These are phyloP conservation scores for Tolypocladium tundrense DNA, from an alignment of 2,329 filamentous ascomycete genomes.

Conservation along the genomic window DNA sequence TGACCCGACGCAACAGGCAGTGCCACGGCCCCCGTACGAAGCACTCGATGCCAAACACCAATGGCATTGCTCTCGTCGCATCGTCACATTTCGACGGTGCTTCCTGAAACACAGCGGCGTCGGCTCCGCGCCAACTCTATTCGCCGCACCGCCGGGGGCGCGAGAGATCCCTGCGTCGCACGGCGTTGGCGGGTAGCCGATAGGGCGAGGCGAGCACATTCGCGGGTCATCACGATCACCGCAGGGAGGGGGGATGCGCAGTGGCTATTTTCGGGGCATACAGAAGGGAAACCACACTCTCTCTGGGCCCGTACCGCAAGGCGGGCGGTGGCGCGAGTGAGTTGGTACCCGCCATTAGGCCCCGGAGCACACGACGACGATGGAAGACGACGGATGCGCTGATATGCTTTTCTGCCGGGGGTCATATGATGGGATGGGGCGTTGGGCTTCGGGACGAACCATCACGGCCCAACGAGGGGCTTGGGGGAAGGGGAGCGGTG, in stretches of 20 bases:
- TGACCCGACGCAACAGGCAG: not conserved
- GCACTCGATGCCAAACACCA: not conserved
- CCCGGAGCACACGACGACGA: not conserved
- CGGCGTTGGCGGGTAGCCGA: not conserved
- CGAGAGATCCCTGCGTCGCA: not conserved
- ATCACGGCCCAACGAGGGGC: not conserved
- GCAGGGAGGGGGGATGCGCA: not conserved
- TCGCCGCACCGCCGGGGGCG: not conserved
- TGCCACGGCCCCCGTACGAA: not conserved
- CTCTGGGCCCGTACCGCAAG: not conserved
- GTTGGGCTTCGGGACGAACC: not conserved
- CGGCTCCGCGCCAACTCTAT: not conserved
- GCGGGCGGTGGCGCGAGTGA: not conserved
- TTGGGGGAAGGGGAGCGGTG: not conserved
- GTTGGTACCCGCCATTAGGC: not conserved
- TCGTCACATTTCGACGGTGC: not conserved
- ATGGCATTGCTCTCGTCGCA: not conserved
- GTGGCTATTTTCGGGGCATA: not conserved
- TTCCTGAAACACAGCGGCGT: not conserved
- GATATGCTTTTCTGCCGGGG: not conserved
- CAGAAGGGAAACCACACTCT: not conserved
- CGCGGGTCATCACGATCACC: not conserved
- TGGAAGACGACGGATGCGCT: not conserved
- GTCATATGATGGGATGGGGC: not conserved
- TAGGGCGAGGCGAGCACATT: not conserved